phyloP scores from a whole-genome alignment of 2,329 filamentous ascomycete genomes.

The Verticillium isaacii region DNA sequence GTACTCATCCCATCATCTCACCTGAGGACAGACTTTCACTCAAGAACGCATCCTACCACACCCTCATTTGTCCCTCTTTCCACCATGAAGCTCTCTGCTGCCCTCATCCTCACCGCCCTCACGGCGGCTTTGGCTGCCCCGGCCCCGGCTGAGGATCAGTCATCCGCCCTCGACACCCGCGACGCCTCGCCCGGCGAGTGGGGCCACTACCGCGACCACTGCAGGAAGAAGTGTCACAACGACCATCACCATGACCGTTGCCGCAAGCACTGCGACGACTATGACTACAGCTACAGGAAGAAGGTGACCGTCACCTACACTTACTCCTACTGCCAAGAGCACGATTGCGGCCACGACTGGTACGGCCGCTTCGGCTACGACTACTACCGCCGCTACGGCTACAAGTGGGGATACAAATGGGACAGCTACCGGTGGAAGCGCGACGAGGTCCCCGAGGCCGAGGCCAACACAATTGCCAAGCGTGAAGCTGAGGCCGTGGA shows the following conservation, averaged over 20 bases:
- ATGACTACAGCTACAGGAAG: neutral
- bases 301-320: neutral
- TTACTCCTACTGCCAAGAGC: neutral
- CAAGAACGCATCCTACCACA: neutral
- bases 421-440: neutral
- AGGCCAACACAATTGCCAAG: neutral
- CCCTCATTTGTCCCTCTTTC: neutral
- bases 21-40: neutral
- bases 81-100: conserved; percentile 1
- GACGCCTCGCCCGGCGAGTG: neutral
- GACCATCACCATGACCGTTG: neutral
- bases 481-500: neutral
- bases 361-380: neutral
- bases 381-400: neutral
- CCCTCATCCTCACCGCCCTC: neutral
- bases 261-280: neutral
- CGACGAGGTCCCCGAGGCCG: neutral
- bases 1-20: neutral
- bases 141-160: neutral
- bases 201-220: neutral
- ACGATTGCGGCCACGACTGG: neutral
- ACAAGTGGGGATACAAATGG: neutral
- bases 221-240: neutral
- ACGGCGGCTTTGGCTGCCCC: neutral
- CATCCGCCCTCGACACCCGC: neutral